Evolutionary conservation across 352 stramenopile genomes (phyloP), one percentile per base, ranked within the genome.

Genomic region (Phytophthora capsici): DNA sequence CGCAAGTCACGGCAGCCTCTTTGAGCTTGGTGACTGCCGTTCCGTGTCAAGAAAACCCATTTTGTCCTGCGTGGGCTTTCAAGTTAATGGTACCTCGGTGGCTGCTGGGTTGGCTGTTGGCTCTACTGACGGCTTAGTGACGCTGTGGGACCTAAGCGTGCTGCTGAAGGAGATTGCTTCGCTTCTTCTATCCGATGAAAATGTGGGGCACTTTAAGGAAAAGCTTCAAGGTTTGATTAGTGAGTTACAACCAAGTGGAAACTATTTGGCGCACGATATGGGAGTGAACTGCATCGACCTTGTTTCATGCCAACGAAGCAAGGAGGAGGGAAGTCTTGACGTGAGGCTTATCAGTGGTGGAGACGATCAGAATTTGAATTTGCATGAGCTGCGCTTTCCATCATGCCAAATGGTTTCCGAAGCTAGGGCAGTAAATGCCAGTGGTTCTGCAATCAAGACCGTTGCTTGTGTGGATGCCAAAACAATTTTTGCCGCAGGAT

Each of bases 241-340:
- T 23, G n/a, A 53, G 7, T 41, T 75, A 25, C 54, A 75, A 25
- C 84, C 81, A 6, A 73, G 57, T 51, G 73, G 69, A 25, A 80
- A 66, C 47, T 95, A 94, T 60, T 53, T 90, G 26, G 88, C 83
- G 0, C 88, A 96, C 44, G 87, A 94, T 60, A 94, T 96, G 85
- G 88, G 88, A 40, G 69, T 75, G 26, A 96, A 96, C 47, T 93
- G 81, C 61, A 64, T 94, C 34, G 53, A 73, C 20, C 57, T 78
- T 17, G 64, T 73, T 6, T 71, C 52, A 9, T 71, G 53, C 16
- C 47, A 54, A 10, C 63, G 61, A n/a, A 66, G 51, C 9, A 36
- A 65, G 3, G 23, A 58, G 20, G 36, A 54, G 36, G 58, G 50
- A 17, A 46, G 30, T 12, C 51, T 73, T 2, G 62, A 75, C 46